phyloP scores from a whole-genome alignment of 805 yeast species.

The Candida quercuum region DNA sequence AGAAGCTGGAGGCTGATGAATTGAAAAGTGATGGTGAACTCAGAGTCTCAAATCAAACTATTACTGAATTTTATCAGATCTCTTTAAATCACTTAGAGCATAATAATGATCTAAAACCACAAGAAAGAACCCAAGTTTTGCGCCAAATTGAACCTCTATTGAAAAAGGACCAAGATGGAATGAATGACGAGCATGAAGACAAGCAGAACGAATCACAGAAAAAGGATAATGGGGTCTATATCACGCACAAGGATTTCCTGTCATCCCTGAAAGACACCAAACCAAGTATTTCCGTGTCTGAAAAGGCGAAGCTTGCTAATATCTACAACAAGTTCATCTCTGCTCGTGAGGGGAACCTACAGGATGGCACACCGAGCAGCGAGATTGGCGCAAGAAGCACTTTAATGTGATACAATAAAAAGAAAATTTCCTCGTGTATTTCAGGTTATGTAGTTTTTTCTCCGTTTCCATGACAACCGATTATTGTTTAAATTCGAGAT shows the following conservation, averaged over 20 bases:
- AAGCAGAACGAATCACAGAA: conserved; percentile 6
- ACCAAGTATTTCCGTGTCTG: conserved; percentile 81
- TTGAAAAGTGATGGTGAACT: conserved; percentile 19
- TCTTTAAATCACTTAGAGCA: conserved; percentile 18
- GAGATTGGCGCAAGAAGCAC: conserved; percentile 85
- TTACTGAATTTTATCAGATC: conserved; percentile 40
- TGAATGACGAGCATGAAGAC: not conserved
- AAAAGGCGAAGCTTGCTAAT: conserved; percentile 50
- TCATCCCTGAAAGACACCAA: conserved; percentile 71
- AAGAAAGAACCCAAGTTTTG: conserved; percentile 35
- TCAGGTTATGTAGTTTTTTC: not conserved
- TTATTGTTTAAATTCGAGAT: conserved; percentile 3
- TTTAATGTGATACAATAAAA: conserved; percentile 46
- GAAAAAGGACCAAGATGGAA: conserved; percentile 10
- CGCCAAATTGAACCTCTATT: conserved; percentile 39
- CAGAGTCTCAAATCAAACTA: conserved; percentile 9
- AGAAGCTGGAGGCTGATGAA: conserved; percentile 49
- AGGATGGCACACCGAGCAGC: conserved; percentile 72
- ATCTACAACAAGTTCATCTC: conserved; percentile 71
- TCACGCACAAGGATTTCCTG: conserved; percentile 49
- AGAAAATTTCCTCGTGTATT: not conserved
- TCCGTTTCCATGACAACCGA: conserved; percentile 1
- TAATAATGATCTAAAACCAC: conserved; percentile 26
- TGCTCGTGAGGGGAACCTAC: conserved; percentile 83
- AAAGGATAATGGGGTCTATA: conserved; percentile 32